phyloP scores from a whole-genome alignment of 1,284 basidiomycete species.

The Entoloma clypeatum region DNA sequence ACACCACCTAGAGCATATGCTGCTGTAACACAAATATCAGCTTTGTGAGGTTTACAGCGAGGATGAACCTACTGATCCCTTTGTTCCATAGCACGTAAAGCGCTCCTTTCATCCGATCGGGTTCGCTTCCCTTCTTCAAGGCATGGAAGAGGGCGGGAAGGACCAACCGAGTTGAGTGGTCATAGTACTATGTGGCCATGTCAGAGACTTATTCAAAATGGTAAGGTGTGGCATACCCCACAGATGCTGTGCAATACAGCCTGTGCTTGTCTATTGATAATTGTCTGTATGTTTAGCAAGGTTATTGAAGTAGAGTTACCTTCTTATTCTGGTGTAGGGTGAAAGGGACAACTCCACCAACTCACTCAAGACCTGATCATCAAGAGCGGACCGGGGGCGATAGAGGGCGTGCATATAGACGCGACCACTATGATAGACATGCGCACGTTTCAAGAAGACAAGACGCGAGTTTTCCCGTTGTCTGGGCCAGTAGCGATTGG shows the following conservation, averaged over 20 bases:
- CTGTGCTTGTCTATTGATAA: constrained; percentile 61
- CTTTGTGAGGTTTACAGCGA: constrained; percentile 5
- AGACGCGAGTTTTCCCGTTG: constrained; percentile 75
- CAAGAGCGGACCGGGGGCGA: constrained; percentile 75
- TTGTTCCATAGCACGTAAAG: constrained; percentile 86
- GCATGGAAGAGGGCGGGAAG: constrained; percentile 75
- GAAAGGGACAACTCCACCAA: constrained; percentile 84
- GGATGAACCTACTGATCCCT: constrained; percentile 47
- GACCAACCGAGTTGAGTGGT: constrained; percentile 75
- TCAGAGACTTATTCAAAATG: constrained; percentile 10
- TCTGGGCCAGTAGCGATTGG: constrained; percentile 64
- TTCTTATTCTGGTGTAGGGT: constrained; percentile 76
- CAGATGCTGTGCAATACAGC: constrained; percentile 64
- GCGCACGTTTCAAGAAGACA: constrained; percentile 78
- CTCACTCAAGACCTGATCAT: constrained; percentile 77
- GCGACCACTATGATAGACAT: constrained; percentile 69
- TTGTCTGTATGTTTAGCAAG: constrained; percentile 1
- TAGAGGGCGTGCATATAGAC: constrained; percentile 79
- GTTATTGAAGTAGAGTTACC: constrained; percentile 37
- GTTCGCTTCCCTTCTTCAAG: constrained; percentile 72
- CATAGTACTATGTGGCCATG: constrained; percentile 55
- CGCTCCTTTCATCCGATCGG: constrained; percentile 95
- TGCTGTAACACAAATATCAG: constrained; percentile 32
- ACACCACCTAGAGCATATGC: constrained; percentile 62
- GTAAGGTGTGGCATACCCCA: constrained; percentile 42